Evolutionary conservation across 495 filamentous ascomycete species (phyloP).

Genomic region (Massariosphaeria phaeospora): DNA sequence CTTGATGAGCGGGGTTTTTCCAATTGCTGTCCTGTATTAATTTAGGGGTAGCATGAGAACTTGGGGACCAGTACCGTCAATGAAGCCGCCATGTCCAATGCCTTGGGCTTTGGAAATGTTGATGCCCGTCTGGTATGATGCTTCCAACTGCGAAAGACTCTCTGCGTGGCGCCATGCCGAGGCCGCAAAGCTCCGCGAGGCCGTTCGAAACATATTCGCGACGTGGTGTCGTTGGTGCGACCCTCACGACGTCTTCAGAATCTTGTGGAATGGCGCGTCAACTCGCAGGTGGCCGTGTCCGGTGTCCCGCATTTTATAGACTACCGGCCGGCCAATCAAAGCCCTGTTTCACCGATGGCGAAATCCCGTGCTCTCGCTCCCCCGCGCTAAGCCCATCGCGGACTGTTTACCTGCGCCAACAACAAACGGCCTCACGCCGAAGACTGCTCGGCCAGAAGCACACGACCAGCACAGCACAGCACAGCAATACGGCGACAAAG

Average conservation of each 20-base stretch:
- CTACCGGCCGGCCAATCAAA: no score
- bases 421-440: constrained; percentile 9
- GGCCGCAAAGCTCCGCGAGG: constrained; percentile 53
- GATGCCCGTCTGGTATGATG: constrained; percentile 19
- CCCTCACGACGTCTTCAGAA: no score
- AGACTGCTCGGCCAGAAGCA: no score
- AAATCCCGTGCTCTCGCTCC: constrained; percentile 10
- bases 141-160: constrained; percentile 17
- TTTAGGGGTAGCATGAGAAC: background rate
- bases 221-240: no score
- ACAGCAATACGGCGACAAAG: constrained; percentile 9
- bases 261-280: no score
- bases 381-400: background rate
- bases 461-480: constrained; percentile 2
- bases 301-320: no score
- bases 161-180: constrained; percentile 50
- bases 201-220: constrained; percentile 52
- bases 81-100: constrained; percentile 66
- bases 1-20: constrained; percentile 91
- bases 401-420: background rate
- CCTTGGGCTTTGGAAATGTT: constrained; percentile 71
- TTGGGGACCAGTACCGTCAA: constrained; percentile 60
- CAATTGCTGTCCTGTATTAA: constrained; percentile 61
- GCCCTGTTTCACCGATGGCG: no score
- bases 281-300: no score